phyloP scores from a whole-genome alignment of 2,329 filamentous ascomycete species.

The Cadophora malorum region DNA sequence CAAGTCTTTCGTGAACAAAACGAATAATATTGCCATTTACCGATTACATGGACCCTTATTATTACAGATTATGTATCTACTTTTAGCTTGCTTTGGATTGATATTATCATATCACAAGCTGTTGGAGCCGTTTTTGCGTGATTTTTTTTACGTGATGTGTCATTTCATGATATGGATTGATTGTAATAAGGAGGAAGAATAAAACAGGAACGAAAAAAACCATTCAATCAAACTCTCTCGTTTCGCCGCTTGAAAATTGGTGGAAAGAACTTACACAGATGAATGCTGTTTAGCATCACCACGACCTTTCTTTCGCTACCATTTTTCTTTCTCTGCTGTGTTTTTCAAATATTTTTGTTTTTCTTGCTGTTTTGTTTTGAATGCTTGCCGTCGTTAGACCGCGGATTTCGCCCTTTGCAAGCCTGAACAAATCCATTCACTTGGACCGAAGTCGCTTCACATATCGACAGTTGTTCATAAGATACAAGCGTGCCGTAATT shows the following conservation, averaged over 20 bases:
- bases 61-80: too few relatives aligned
- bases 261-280: background rate
- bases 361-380: background rate
- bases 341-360: background rate
- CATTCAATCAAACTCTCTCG: background rate
- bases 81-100: too few relatives aligned
- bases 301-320: background rate
- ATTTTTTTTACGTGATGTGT: too few relatives aligned
- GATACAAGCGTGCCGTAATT: background rate
- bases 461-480: background rate
- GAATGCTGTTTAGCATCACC: background rate
- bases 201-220: background rate
- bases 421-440: background rate
- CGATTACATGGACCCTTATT: too few relatives aligned
- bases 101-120: too few relatives aligned
- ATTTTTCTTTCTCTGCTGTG: background rate
- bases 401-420: background rate
- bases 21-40: too few relatives aligned
- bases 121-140: too few relatives aligned
- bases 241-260: background rate
- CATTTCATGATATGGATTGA: background rate
- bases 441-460: background rate
- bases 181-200: background rate
- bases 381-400: background rate
- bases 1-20: background rate